Percentiles rank a stretch among this genome's conserved stretches.
Conservation (phyloP, 1,139 yeast genomes). For the Pneumocystis sp. region DNA sequence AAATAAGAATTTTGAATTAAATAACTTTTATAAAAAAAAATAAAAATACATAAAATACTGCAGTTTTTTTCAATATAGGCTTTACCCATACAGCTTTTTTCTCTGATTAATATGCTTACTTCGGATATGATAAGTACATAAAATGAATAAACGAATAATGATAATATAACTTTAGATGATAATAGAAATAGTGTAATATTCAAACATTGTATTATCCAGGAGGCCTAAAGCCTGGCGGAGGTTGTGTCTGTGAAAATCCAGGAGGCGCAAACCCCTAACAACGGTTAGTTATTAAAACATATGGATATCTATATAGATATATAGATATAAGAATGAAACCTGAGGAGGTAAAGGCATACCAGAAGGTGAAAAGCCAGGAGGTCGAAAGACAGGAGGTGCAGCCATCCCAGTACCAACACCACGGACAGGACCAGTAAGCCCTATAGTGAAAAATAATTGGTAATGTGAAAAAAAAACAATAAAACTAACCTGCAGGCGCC, state of each 20-base stretch:
- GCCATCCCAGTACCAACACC: constrained; percentile 8
- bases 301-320: neutral
- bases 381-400: constrained; percentile 19
- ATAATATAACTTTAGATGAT: neutral
- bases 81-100: neutral
- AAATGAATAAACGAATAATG: neutral
- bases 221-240: constrained; percentile 3
- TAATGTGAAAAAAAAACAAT: neutral
- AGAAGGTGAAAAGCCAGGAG: constrained; percentile 14
- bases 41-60: neutral
- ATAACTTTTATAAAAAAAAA: neutral
- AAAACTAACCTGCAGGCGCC: neutral
- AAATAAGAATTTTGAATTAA: neutral
- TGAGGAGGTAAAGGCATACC: neutral
- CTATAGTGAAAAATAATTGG: neutral
- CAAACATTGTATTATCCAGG: constrained; percentile 1
- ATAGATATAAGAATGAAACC: neutral
- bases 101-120: neutral
- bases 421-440: constrained; percentile 11
- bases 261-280: constrained; percentile 1
- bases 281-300: neutral
- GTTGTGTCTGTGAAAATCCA: neutral
- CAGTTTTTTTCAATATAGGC: neutral
- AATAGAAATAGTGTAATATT: neutral
- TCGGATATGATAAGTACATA: neutral